Evolutionary conservation across 2,329 filamentous ascomycete species (phyloP).

Genomic region (Colletotrichum destructivum): DNA sequence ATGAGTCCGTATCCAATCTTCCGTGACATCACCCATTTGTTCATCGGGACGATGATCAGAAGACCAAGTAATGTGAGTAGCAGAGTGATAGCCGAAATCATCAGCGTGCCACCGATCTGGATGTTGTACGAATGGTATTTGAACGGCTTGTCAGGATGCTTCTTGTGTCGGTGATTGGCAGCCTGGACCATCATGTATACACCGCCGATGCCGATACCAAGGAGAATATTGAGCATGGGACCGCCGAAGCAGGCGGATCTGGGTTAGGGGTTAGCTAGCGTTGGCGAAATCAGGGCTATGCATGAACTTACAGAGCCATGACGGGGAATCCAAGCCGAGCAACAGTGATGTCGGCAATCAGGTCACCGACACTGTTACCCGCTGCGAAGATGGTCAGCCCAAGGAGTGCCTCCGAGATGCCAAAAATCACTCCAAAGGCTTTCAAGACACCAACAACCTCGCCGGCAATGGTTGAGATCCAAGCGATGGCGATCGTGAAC

Average conservation of each 20-base stretch:
- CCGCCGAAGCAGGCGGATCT: slow-evolving; percentile 96
- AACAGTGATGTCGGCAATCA: slow-evolving; percentile 95
- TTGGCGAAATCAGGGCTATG: neutral
- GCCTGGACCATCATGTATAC: slow-evolving; percentile 86
- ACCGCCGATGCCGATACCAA: slow-evolving; percentile 94
- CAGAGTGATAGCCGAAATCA: slow-evolving; percentile 88
- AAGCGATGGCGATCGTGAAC: slow-evolving; percentile 91
- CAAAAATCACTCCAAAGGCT: slow-evolving; percentile 89
- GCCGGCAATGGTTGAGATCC: slow-evolving; percentile 96
- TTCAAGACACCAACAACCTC: slow-evolving; percentile 97
- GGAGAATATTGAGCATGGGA: slow-evolving; percentile 95
- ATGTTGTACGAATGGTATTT: slow-evolving; percentile 85
- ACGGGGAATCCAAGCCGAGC: slow-evolving; percentile 94
- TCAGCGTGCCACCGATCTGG: slow-evolving; percentile 85
- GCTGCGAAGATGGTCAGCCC: slow-evolving; percentile 97
- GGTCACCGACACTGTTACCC: slow-evolving; percentile 93
- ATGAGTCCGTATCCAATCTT: slow-evolving; percentile 88
- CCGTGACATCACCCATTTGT: slow-evolving; percentile 87
- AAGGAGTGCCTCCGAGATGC: slow-evolving; percentile 94
- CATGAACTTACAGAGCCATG: slow-evolving; percentile 80
- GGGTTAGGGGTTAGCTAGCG: slow-evolving; percentile 46
- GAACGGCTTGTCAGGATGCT: slow-evolving; percentile 76
- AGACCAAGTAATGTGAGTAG: slow-evolving; percentile 84
- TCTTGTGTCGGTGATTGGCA: slow-evolving; percentile 75
- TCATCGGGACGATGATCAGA: slow-evolving; percentile 85